These are phyloP conservation scores for Blastobotrys buckinghamii DNA, from an alignment of 1,139 yeast genomes.

Conservation along the genomic window DNA sequence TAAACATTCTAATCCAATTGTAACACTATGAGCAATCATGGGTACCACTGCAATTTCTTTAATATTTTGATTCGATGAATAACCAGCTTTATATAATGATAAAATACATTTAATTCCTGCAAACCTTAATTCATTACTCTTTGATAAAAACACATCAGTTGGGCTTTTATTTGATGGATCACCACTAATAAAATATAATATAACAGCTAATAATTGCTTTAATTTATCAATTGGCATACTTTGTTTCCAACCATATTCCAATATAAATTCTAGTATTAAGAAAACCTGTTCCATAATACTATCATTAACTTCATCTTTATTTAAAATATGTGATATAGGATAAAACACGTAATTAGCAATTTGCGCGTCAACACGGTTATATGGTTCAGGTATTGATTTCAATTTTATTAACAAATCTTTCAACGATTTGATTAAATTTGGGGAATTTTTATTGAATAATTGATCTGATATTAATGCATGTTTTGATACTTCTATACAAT, in stretches of 20 bases:
- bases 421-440: slow-evolving; percentile 31
- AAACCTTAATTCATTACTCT: slow-evolving; percentile 35
- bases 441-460: slow-evolving; percentile 16
- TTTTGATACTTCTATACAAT: slow-evolving; percentile 12
- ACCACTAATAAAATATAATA: slow-evolving; percentile 44
- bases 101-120: slow-evolving; percentile 39
- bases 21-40: slow-evolving; percentile 43
- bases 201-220: slow-evolving; percentile 45
- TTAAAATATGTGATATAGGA: slow-evolving; percentile 50
- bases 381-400: slow-evolving; percentile 15
- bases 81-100: slow-evolving; percentile 35
- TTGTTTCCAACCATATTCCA: slow-evolving; percentile 45
- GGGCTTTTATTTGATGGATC: slow-evolving; percentile 23
- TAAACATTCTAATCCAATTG: slow-evolving; percentile 39
- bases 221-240: slow-evolving; percentile 39
- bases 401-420: slow-evolving; percentile 15
- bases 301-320: slow-evolving; percentile 38
- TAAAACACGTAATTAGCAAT: slow-evolving; percentile 60
- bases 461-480: slow-evolving; percentile 7
- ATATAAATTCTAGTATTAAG: slow-evolving; percentile 38
- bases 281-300: slow-evolving; percentile 41
- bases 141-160: slow-evolving; percentile 27
- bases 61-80: slow-evolving; percentile 11
- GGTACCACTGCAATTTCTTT: slow-evolving; percentile 31
- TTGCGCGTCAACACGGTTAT: slow-evolving; percentile 25